Conservation (phyloP, 768 basidiomycete genomes). For the Trametes cinnabarina region DNA sequence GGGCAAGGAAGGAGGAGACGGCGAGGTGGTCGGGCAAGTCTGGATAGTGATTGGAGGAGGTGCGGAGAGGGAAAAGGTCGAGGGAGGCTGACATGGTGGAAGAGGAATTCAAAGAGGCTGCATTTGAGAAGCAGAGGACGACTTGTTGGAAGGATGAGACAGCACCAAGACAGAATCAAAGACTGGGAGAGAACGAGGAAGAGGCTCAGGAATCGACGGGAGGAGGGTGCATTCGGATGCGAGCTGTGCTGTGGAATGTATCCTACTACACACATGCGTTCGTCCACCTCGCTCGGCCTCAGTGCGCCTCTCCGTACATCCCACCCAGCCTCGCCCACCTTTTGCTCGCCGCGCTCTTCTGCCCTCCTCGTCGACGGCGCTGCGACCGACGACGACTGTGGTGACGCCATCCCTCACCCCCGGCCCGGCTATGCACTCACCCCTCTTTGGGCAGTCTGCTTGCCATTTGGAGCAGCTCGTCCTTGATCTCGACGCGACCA, state of each 20-base stretch:
- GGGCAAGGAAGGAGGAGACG: constrained; percentile 5
- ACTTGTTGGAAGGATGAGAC: neutral
- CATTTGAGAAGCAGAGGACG: neutral
- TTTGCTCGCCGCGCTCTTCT: neutral
- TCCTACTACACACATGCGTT: too few relatives aligned
- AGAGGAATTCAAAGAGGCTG: neutral
- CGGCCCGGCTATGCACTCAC: constrained; percentile 3
- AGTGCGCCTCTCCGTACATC: neutral
- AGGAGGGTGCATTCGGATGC: neutral
- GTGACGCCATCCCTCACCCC: constrained; percentile 16
- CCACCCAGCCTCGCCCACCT: neutral
- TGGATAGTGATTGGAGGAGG: constrained; percentile 15
- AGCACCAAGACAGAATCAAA: too few relatives aligned
- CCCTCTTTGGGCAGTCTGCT: neutral
- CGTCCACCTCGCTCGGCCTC: too few relatives aligned
- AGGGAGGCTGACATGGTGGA: constrained; percentile 18
- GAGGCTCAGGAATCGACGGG: neutral
- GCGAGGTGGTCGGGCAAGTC: constrained; percentile 13
- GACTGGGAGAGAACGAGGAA: constrained; percentile 1
- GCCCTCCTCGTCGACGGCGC: too few relatives aligned
- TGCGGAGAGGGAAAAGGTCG: constrained; percentile 18
- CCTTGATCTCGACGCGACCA: too few relatives aligned
- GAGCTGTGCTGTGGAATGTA: too few relatives aligned
- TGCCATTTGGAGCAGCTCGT: neutral
- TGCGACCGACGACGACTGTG: neutral